Evolutionary conservation across 2,329 filamentous ascomycete genomes (phyloP).

Genomic region (Apiospora malaysiana): DNA sequence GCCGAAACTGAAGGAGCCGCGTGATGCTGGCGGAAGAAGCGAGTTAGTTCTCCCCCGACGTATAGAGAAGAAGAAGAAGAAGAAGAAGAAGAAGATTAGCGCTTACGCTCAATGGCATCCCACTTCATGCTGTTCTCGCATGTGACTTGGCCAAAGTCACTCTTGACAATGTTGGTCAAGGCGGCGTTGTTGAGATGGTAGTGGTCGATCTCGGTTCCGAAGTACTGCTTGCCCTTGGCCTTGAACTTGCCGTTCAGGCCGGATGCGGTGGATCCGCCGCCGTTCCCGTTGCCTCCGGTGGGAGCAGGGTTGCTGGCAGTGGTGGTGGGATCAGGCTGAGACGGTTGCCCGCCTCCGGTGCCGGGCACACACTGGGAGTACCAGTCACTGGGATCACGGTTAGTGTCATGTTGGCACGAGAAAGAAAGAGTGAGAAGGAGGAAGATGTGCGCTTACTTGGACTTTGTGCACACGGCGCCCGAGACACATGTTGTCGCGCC

Average conservation of each 20-base stretch:
- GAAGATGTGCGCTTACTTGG: neutral
- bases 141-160: conserved; percentile 14
- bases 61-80: accelerated
- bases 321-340: neutral
- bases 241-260: conserved; percentile 17
- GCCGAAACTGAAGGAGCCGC: conserved; percentile 21
- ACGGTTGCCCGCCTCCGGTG: neutral
- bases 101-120: conserved; percentile 15
- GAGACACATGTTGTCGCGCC: conserved; percentile 16
- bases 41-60: neutral
- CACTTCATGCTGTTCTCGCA: conserved; percentile 21
- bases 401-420: neutral
- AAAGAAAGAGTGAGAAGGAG: neutral
- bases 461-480: conserved; percentile 2
- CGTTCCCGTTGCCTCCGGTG: conserved; percentile 3
- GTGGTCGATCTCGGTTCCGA: conserved; percentile 19
- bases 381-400: neutral
- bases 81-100: too few relatives aligned
- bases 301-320: neutral
- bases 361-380: conserved; percentile 20
- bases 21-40: neutral
- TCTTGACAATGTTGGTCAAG: conserved; percentile 30
- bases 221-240: conserved; percentile 21
- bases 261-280: neutral
- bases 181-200: conserved; percentile 28